A percentile compares a stretch with the other conserved stretches of the same genome.
Evolutionary conservation across 73 alveolate species (phyloP).

Genomic region (Diophrys appendiculata): DNA sequence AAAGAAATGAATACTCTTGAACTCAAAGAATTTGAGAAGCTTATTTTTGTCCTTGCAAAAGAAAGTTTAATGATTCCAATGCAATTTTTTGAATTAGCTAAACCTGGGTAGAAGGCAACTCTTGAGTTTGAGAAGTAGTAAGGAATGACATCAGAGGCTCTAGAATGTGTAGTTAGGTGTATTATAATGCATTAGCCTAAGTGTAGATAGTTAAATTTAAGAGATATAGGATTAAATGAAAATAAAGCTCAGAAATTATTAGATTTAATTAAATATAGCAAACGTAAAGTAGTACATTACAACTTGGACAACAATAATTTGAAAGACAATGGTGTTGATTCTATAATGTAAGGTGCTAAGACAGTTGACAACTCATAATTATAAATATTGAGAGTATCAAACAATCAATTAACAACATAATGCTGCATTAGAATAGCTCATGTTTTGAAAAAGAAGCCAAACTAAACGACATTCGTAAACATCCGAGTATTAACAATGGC

Average conservation of each 20-base stretch:
- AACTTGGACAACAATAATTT: slow-evolving; percentile 28
- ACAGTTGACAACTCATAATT: slow-evolving; percentile 22
- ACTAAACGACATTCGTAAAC: slow-evolving; percentile 10
- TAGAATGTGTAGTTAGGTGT: slow-evolving; percentile 19
- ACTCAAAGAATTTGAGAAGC: slow-evolving; percentile 18
- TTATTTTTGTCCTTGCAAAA: slow-evolving; percentile 19
- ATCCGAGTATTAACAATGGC: slow-evolving; percentile 35
- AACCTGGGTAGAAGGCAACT: background rate
- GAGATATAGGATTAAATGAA: slow-evolving; percentile 2
- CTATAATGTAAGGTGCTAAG: background rate
- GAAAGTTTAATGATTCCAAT: slow-evolving; percentile 45
- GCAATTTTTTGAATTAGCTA: slow-evolving; percentile 34
- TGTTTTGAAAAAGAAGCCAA: slow-evolving; percentile 39
- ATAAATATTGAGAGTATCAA: slow-evolving; percentile 12
- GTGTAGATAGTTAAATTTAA: slow-evolving; percentile 18
- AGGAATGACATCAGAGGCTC: slow-evolving; percentile 22
- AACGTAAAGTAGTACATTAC: background rate
- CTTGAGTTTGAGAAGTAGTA: background rate
- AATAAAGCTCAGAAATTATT: slow-evolving; percentile 13
- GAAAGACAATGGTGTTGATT: slow-evolving; percentile 50
- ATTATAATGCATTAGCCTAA: slow-evolving; percentile 15
- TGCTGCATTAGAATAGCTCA: slow-evolving; percentile 51
- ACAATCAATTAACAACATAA: slow-evolving; percentile 30
- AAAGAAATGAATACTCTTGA: slow-evolving; percentile 7
- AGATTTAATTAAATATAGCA: background rate